Percentiles rank a stretch among this genome's conserved stretches.
Evolutionary conservation across 345 rosid genomes (phyloP).

Genomic region (Brassica cretica): DNA sequence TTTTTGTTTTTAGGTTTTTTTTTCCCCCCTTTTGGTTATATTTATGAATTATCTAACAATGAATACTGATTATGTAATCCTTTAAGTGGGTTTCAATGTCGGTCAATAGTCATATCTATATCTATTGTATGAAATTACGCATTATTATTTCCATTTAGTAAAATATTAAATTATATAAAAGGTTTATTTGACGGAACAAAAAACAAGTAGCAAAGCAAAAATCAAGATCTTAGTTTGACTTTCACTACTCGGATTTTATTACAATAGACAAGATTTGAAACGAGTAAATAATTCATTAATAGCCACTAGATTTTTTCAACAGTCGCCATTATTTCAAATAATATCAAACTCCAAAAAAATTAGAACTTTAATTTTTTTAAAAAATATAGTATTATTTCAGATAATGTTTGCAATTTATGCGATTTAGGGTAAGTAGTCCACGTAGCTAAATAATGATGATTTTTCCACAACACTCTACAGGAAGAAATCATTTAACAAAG

Average conservation of each 20-base stretch:
- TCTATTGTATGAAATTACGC: neutral
- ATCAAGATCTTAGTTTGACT: too few relatives aligned
- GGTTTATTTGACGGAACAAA: neutral
- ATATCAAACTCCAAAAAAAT: too few relatives aligned
- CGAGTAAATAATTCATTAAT: neutral
- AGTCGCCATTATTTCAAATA: neutral
- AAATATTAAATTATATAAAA: neutral
- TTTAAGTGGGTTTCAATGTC: conserved; percentile 19
- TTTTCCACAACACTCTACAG: neutral
- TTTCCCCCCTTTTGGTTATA: conserved; percentile 23
- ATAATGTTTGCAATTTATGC: too few relatives aligned
- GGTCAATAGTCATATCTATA: neutral
- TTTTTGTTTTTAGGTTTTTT: neutral
- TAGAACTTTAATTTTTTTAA: too few relatives aligned
- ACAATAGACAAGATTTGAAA: too few relatives aligned
- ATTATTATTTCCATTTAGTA: neutral
- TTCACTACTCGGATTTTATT: too few relatives aligned
- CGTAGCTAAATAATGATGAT: too few relatives aligned
- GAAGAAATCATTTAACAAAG: neutral
- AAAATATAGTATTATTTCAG: too few relatives aligned
- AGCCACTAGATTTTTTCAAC: neutral
- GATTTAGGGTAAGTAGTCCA: too few relatives aligned
- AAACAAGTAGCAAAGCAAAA: neutral
- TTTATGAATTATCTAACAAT: conserved; percentile 20
- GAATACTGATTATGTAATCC: neutral